A percentile compares a stretch with the other conserved stretches of the same genome.
Evolutionary conservation across 345 rosid genomes (phyloP).

Genomic region (Eucalyptus coolabah): DNA sequence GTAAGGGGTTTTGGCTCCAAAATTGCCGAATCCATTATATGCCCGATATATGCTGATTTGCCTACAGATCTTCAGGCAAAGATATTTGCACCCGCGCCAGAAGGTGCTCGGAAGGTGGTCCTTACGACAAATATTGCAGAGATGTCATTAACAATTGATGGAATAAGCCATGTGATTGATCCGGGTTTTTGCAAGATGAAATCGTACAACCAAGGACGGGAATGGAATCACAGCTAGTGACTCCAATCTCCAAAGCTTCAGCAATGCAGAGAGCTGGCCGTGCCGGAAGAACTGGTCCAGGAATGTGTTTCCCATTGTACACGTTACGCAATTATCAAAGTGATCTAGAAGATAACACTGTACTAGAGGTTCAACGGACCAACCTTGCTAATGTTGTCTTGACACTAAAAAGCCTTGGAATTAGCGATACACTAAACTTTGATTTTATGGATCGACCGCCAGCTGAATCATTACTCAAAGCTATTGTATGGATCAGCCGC

Average conservation of each 20-base stretch:
- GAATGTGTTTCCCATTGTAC: slow-evolving; percentile 79
- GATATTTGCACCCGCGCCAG: slow-evolving; percentile 21
- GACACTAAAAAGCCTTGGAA: slow-evolving; percentile 92
- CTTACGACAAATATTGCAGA: slow-evolving; percentile 94
- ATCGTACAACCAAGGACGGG: slow-evolving; percentile 95
- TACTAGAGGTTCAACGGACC: slow-evolving; percentile 90
- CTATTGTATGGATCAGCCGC: background rate
- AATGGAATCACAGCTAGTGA: slow-evolving; percentile 84
- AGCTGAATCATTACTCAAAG: slow-evolving; percentile 86
- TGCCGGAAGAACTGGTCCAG: slow-evolving; percentile 89
- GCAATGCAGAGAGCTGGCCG: slow-evolving; percentile 91
- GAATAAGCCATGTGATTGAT: slow-evolving; percentile 85
- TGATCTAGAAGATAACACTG: slow-evolving; percentile 84
- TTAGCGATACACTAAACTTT: slow-evolving; percentile 75
- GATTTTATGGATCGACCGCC: slow-evolving; percentile 99
- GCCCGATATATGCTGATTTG: too few relatives aligned
- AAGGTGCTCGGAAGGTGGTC: slow-evolving; percentile 90
- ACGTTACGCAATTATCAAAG: slow-evolving; percentile 65
- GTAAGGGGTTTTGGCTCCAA: too few relatives aligned
- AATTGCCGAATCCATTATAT: too few relatives aligned
- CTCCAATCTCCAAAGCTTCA: slow-evolving; percentile 93
- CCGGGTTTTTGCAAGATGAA: slow-evolving; percentile 98
- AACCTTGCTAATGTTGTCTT: slow-evolving; percentile 94
- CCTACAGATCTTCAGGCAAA: too few relatives aligned
- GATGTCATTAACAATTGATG: slow-evolving; percentile 88